Base-by-base conservation (phyloP, 1,139 yeast genomes). In the Blastobotrys proliferans region DNA sequence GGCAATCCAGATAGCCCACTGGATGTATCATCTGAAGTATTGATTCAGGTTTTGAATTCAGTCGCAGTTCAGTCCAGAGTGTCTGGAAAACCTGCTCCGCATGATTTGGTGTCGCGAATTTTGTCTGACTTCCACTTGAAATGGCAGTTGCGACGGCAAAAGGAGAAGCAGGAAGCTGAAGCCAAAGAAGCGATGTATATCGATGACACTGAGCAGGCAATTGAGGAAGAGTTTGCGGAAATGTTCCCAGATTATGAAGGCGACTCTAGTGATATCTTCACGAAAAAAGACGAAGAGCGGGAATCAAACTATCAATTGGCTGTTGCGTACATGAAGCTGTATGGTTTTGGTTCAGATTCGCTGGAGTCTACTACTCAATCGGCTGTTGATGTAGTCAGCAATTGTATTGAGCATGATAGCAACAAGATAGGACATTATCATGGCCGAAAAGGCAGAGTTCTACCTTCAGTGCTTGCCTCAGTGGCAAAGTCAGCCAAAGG, bases 191-290 rank as follows among this genome's bases (percentile, higher is more conserved):
- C 82, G 20, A 68, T 84, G 38, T 85, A 75, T 58, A 64, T 67
- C 40, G 74, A 54, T 21, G 53, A 69, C 22, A 82, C 83, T 48
- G 74, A 77, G 2, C 76, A 77, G 3, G 74, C 72, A 52, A 73
- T 77, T 9, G 94, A 83, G 49, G 79, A 73, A 20, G 97, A 88
- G 44, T 86, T 90, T 64, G 75, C 68, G 56, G 60, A 62, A 21
- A 63, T 90, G 64, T 92, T 92, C 72, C 97, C 97, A 0, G 96
- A 87, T 57, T 87, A 77, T 54, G 96, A 87, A 38, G 86, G 83
- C 3, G 66, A 43, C 2, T 18, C 27, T 17, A 33, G 30, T 5
- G 21, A 32, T 10, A 3, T 11, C 16, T 22, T 18, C 10, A 6
- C 20, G 11, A 41, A 35, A 17, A 28, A 38, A 9, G 29, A 20